A percentile compares a stretch with the other conserved stretches of the same genome.
These are phyloP conservation scores for Cyclocybe aegerita DNA, from an alignment of 768 basidiomycete genomes.

Conservation along the genomic window DNA sequence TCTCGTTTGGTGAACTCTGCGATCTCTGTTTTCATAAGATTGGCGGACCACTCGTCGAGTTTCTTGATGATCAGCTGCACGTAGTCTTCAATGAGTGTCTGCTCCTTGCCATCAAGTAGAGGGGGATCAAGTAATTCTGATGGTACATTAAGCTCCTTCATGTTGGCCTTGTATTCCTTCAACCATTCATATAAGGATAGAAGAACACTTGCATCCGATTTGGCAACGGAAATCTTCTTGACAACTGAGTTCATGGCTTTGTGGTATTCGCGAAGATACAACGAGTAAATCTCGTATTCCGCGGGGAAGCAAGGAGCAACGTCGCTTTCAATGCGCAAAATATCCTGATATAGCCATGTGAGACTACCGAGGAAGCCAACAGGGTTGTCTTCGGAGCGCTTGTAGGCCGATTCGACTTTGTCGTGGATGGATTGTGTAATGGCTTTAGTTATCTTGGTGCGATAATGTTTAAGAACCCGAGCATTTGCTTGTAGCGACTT, in stretches of 20 bases:
- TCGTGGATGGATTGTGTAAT: slow-evolving; percentile 76
- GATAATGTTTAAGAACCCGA: slow-evolving; percentile 92
- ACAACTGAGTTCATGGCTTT: slow-evolving; percentile 75
- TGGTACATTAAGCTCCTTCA: slow-evolving; percentile 90
- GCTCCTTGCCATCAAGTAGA: slow-evolving; percentile 93
- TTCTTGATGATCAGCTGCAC: slow-evolving; percentile 90
- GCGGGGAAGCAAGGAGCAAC: slow-evolving; percentile 90
- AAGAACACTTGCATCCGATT: slow-evolving; percentile 86
- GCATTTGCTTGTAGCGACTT: slow-evolving; percentile 92
- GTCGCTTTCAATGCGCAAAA: slow-evolving; percentile 89
- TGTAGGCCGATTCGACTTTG: slow-evolving; percentile 68
- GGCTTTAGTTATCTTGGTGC: slow-evolving; percentile 80
- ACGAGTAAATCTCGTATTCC: slow-evolving; percentile 85
- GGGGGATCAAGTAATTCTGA: slow-evolving; percentile 83
- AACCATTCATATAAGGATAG: slow-evolving; percentile 90
- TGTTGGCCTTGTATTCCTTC: slow-evolving; percentile 92
- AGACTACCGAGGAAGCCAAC: slow-evolving; percentile 74
- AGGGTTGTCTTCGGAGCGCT: slow-evolving; percentile 61
- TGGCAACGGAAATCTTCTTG: slow-evolving; percentile 64
- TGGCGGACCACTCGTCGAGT: slow-evolving; percentile 95
- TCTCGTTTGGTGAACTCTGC: slow-evolving; percentile 80
- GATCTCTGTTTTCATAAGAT: slow-evolving; percentile 90
- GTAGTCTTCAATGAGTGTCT: slow-evolving; percentile 92
- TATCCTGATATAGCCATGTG: slow-evolving; percentile 92
- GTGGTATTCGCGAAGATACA: slow-evolving; percentile 89